Conservation (phyloP, 345 rosid species). For the Isatis tinctoria region DNA sequence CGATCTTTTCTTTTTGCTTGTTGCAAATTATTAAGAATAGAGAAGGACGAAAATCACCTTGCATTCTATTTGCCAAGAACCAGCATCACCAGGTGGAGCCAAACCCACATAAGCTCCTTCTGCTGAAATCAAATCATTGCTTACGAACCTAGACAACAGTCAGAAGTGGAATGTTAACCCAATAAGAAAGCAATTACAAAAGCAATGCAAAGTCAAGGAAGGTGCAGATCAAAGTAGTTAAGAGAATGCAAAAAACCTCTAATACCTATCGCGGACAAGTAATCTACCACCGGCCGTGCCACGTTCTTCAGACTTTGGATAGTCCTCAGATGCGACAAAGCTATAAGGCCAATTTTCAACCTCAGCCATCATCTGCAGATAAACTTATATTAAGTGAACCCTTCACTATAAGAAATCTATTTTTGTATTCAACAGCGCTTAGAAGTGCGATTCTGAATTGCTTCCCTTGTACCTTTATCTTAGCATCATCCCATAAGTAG, state of each 20-base stretch:
- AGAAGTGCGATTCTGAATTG: not conserved
- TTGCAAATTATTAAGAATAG: not conserved
- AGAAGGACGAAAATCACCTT: conserved; percentile 42
- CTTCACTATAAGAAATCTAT: not conserved
- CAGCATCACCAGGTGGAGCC: conserved; percentile 68
- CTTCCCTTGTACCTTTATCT: conserved; percentile 52
- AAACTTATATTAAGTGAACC: conserved; percentile 1
- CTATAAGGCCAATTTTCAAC: conserved; percentile 89
- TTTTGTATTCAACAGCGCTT: conserved; percentile 5
- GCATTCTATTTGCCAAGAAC: conserved; percentile 89
- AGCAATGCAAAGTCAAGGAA: not conserved
- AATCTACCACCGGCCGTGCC: conserved; percentile 66
- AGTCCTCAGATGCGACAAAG: conserved; percentile 89
- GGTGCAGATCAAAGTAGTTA: not conserved
- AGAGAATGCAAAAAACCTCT: not conserved
- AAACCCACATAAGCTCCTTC: conserved; percentile 69
- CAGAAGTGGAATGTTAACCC: not conserved
- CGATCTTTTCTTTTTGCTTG: not conserved
- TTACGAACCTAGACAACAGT: conserved; percentile 42
- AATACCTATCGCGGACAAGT: conserved; percentile 60
- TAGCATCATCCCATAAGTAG: conserved; percentile 88
- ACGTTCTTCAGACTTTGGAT: conserved; percentile 59
- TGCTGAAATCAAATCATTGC: conserved; percentile 41
- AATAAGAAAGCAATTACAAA: not conserved
- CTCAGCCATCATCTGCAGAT: conserved; percentile 64